phyloP scores from a whole-genome alignment of 2,329 filamentous ascomycete genomes.

The Fonsecaea pugnacius region DNA sequence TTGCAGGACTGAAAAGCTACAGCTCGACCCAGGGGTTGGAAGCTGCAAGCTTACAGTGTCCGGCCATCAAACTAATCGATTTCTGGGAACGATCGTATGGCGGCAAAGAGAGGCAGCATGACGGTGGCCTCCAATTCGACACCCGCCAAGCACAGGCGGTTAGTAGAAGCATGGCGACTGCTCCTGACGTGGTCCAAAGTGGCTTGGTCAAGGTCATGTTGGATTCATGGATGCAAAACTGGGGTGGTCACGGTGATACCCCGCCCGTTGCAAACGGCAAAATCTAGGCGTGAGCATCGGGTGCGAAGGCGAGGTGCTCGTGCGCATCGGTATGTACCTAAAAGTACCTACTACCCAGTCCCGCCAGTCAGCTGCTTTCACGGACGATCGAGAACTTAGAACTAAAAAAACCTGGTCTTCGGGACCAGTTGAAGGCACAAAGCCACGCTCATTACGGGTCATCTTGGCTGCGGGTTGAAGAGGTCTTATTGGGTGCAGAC shows the following conservation, averaged over 20 bases:
- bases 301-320: background rate
- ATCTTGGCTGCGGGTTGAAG: background rate
- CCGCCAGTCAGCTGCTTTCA: background rate
- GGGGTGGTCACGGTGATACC: background rate
- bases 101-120: background rate
- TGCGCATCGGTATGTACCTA: too few species aligned
- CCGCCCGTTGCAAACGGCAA: background rate
- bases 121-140: background rate
- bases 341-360: background rate
- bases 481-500: background rate
- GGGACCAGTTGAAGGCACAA: background rate
- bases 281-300: background rate
- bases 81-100: slow-evolving; percentile 50
- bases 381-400: background rate
- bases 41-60: slow-evolving; percentile 42
- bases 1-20: slow-evolving; percentile 44
- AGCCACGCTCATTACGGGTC: background rate
- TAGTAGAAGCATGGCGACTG: slow-evolving; percentile 6
- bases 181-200: slow-evolving; percentile 8
- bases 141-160: slow-evolving; percentile 7
- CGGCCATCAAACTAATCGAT: slow-evolving; percentile 54
- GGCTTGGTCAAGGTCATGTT: slow-evolving; percentile 18
- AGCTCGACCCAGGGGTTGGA: slow-evolving; percentile 33
- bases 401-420: background rate
- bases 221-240: slow-evolving; percentile 12